These are phyloP conservation scores for Microcyclospora pomicola DNA, from an alignment of 2,329 filamentous ascomycete genomes.

Conservation along the genomic window DNA sequence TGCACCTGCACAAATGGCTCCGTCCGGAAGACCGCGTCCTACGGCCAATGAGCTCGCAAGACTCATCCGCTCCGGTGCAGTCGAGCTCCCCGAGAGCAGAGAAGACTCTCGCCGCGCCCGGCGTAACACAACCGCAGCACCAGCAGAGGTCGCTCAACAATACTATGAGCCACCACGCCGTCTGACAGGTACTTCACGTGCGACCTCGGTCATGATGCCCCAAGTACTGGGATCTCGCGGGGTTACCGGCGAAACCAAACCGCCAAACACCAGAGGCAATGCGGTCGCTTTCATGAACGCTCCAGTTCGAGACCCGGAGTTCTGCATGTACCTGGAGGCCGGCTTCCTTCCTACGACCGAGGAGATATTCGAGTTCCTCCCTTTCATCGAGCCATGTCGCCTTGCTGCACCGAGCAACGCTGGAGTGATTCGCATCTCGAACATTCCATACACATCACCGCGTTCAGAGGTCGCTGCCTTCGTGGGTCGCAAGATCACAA, in stretches of 20 bases:
- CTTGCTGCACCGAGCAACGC: constrained; percentile 21
- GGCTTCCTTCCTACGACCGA: constrained; percentile 12
- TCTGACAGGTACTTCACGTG: no score
- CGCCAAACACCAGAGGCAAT: constrained; percentile 5
- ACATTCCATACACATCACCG: constrained; percentile 39
- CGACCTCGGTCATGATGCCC: no score
- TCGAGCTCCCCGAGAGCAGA: not conserved
- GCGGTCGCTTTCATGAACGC: constrained; percentile 4
- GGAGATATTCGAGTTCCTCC: constrained; percentile 16
- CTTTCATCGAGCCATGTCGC: constrained; percentile 20
- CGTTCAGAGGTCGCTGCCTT: constrained; percentile 36
- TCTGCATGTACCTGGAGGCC: not conserved
- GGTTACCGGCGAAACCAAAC: no score
- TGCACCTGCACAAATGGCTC: no score
- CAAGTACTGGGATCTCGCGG: no score
- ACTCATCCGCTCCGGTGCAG: constrained; percentile 1
- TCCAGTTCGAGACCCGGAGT: constrained; percentile 1
- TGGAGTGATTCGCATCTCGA: constrained; percentile 18
- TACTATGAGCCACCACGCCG: no score
- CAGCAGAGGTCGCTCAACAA: no score
- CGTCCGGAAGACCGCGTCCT: not conserved
- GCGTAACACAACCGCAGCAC: no score
- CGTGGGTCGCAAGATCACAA: constrained; percentile 29
- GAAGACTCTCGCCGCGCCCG: no score
- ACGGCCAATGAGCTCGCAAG: constrained; percentile 1